Evolutionary conservation across 345 rosid species (phyloP).

Genomic region (Populus tremula): DNA sequence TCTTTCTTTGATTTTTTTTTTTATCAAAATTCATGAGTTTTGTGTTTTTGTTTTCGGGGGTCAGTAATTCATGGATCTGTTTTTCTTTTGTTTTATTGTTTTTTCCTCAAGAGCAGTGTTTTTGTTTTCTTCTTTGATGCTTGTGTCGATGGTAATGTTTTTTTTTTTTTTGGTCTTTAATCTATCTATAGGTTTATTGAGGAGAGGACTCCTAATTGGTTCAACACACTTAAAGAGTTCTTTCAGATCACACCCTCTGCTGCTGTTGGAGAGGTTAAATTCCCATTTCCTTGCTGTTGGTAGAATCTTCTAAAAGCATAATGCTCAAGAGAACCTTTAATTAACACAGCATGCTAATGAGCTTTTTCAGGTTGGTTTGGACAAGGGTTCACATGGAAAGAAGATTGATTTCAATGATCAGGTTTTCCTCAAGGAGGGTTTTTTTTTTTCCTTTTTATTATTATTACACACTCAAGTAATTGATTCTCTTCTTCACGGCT

Average conservation of each 20-base stretch:
- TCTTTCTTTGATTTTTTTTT: not conserved
- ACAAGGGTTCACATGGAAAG: slow-evolving; percentile 81
- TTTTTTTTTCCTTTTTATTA: not conserved
- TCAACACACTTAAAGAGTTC: slow-evolving; percentile 55
- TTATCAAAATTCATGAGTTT: not conserved
- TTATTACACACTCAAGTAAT: too few species aligned
- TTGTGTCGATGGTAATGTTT: not conserved
- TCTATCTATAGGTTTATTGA: slow-evolving; percentile 46
- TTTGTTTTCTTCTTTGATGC: not conserved
- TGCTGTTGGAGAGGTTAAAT: slow-evolving; percentile 82
- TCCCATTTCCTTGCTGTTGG: not conserved
- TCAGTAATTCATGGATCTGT: too few species aligned
- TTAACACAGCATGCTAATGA: not conserved
- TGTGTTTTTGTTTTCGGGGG: too few species aligned
- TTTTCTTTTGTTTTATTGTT: not conserved
- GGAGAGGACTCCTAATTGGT: slow-evolving; percentile 78
- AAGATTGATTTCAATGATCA: slow-evolving; percentile 72
- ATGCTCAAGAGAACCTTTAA: not conserved
- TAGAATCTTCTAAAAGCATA: too few species aligned
- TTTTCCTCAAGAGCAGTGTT: not conserved
- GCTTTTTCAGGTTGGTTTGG: slow-evolving; percentile 69
- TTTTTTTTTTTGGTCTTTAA: not conserved
- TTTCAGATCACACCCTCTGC: slow-evolving; percentile 73
- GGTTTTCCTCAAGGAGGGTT: slow-evolving; percentile 32
- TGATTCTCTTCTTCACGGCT: too few species aligned